Percentiles rank a stretch among this genome's conserved stretches.
Evolutionary conservation across 345 rosid genomes (phyloP).

Genomic region (Rhodamnia argentea): DNA sequence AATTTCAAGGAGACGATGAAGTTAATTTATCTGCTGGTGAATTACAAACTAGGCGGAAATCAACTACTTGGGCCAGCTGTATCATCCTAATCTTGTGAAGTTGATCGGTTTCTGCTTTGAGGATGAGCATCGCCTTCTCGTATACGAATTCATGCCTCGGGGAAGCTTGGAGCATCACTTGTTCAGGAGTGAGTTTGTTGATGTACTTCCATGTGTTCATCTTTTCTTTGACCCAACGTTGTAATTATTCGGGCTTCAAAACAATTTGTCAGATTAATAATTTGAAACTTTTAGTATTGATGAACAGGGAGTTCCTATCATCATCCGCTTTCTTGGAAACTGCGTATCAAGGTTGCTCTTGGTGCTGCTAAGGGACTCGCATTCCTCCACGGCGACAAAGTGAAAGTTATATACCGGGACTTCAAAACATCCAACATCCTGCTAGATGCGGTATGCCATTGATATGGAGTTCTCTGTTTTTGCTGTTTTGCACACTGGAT

Average conservation of each 20-base stretch:
- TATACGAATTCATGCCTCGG: constrained; percentile 79
- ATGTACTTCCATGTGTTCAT: not conserved
- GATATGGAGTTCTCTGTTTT: not conserved
- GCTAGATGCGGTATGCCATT: constrained; percentile 25
- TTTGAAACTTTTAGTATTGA: not conserved
- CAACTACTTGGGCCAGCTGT: constrained; percentile 61
- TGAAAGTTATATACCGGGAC: constrained; percentile 38
- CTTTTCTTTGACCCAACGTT: not conserved
- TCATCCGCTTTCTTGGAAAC: constrained; percentile 42
- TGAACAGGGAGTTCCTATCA: constrained; percentile 34
- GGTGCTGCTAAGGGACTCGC: constrained; percentile 48
- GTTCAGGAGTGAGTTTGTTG: constrained; percentile 44
- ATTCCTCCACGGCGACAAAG: constrained; percentile 31
- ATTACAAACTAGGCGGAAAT: constrained; percentile 52
- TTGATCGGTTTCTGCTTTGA: constrained; percentile 69
- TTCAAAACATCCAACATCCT: constrained; percentile 40
- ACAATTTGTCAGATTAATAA: not conserved
- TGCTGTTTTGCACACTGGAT: not conserved
- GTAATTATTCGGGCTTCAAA: not conserved
- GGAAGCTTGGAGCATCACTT: constrained; percentile 89
- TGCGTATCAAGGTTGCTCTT: constrained; percentile 33
- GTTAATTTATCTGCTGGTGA: not conserved
- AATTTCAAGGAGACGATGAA: not conserved
- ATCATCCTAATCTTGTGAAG: constrained; percentile 67
- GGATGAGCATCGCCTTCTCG: constrained; percentile 76